Base-by-base conservation (phyloP, 2,329 filamentous ascomycete genomes). In the Sphaerulina vaccinii region DNA sequence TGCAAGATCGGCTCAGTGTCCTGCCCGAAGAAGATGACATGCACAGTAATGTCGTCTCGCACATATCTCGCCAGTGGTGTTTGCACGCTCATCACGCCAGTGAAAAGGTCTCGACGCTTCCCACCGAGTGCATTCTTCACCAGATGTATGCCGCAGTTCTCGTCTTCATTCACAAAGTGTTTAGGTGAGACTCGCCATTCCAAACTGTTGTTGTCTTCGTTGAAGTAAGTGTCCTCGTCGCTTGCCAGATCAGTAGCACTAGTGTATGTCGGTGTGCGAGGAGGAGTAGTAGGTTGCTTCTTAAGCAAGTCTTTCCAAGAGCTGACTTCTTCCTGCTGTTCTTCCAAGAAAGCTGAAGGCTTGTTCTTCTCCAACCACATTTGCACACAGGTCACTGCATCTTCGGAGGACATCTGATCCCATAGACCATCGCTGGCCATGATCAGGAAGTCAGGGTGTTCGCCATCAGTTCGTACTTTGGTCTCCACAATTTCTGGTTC, bases 361-460 rank as follows among this genome's bases (percentile, higher is more conserved):
- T 63, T 65, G 44, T 67, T 65, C 29, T 70, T 67, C 19, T 70
- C 70, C 9, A 79, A 64, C 82, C 84, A 88, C 52, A 70, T 72
- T 32, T 87, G 82, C 78, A 70, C 67, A 33, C 63, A 63, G 1
- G 55, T 46, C 3, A 70, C 67, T 9, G 68, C 68, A 32, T 68
- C 62, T 29, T 69, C 60, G 10, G 60, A 65, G 7, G 54, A 62
- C 46, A 70, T 61, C 11, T 60, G 52, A 40, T 70, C 66, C 68
- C 85, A 89, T 1, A 88, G 64, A 0, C 85, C 85, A 58, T 88
- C 85, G 0, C 78, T 81, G 0, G 83, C 85, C 58, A 88, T 72
- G 55, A 88, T 84, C 45, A 87, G 66, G 60, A 88, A 88, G 43
- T 79, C 76, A 2, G 72, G 69, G 18, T 71, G 70, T 1, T 64